These are phyloP conservation scores for Trypanosoma grayi DNA, from an alignment of 208 protist genomes.

Conservation along the genomic window DNA sequence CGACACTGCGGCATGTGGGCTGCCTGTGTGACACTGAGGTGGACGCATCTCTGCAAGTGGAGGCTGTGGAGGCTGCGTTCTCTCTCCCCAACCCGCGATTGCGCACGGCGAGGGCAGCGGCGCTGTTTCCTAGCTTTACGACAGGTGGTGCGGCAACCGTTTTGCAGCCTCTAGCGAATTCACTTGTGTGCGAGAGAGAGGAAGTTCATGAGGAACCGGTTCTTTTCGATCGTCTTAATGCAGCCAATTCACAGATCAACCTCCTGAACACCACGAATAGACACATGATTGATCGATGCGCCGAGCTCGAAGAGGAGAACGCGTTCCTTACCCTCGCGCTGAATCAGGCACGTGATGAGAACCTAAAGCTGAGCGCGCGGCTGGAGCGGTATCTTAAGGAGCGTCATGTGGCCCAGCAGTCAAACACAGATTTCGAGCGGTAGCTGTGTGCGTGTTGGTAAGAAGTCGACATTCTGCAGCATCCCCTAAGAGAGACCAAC, in stretches of 20 bases:
- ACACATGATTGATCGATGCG: conserved; percentile 37
- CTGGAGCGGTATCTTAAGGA: conserved; percentile 27
- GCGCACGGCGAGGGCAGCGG: background rate
- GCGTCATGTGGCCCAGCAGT: conserved; percentile 38
- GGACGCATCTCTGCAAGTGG: background rate
- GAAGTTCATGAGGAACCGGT: background rate
- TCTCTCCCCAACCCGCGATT: conserved; percentile 13
- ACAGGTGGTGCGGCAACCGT: background rate
- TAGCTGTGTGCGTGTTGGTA: conserved; percentile 9
- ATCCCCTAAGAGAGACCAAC: no score
- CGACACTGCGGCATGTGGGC: conserved; percentile 23
- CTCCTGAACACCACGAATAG: conserved; percentile 55
- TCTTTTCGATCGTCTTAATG: conserved; percentile 31
- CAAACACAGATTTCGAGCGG: conserved; percentile 46
- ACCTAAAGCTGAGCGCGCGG: conserved; percentile 31
- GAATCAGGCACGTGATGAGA: conserved; percentile 12
- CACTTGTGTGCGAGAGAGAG: background rate
- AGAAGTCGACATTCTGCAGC: background rate
- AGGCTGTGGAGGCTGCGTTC: conserved; percentile 3
- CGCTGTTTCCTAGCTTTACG: conserved; percentile 22
- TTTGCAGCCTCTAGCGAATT: background rate
- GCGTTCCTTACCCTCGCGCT: conserved; percentile 21
- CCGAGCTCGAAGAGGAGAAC: conserved; percentile 50
- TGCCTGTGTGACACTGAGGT: background rate
- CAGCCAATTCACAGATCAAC: conserved; percentile 57